phyloP scores from a whole-genome alignment of 129 eudicot species.

The Mikania micrantha region DNA sequence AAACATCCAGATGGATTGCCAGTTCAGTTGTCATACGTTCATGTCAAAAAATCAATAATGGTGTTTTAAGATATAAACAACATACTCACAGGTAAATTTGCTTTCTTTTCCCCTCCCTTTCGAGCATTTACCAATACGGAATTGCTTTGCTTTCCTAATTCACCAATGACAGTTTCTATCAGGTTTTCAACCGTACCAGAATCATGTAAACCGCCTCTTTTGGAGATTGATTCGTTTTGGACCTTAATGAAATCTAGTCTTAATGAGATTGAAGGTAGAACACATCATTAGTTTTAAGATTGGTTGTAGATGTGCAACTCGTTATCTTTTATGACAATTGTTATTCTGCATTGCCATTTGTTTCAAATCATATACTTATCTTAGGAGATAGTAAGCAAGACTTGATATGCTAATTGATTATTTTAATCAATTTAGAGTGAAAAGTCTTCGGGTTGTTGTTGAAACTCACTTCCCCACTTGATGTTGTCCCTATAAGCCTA shows the following conservation, averaged over 20 bases:
- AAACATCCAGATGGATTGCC: conserved; percentile 7
- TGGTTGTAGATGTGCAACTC: not conserved
- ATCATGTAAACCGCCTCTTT: conserved; percentile 12
- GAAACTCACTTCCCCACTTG: too few relatives aligned
- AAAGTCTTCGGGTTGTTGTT: too few relatives aligned
- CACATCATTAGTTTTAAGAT: not conserved
- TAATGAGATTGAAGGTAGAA: conserved; percentile 45
- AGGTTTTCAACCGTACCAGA: conserved; percentile 55
- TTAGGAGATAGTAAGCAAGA: too few relatives aligned
- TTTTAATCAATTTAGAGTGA: too few relatives aligned
- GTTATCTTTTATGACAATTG: not conserved
- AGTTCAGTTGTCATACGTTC: conserved; percentile 18
- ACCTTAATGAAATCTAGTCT: conserved; percentile 38
- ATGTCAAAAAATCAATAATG: not conserved
- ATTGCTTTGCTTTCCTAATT: conserved; percentile 29
- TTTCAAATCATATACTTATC: not conserved
- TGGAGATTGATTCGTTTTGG: conserved; percentile 25
- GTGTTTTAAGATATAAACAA: not conserved
- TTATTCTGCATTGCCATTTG: not conserved
- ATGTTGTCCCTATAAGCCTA: too few relatives aligned
- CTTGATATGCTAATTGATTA: too few relatives aligned
- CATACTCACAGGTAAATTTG: conserved; percentile 24
- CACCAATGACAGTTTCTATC: conserved; percentile 40
- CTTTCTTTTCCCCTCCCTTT: too few relatives aligned
- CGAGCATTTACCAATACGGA: not conserved